phyloP scores from a whole-genome alignment of 441 rosid genomes.

The Pelargonium myrrhifolium region DNA sequence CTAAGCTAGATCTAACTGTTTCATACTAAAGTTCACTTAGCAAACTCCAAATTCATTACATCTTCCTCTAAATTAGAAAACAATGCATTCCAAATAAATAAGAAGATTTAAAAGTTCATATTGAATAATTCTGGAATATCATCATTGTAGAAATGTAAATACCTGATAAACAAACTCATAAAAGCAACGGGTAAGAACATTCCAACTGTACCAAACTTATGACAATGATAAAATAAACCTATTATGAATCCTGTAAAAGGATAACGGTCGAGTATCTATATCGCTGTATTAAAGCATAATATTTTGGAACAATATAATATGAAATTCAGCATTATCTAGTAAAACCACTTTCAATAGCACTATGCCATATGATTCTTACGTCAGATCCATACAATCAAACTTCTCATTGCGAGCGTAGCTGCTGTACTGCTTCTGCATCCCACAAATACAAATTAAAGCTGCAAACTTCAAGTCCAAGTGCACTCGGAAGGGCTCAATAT shows the following conservation, averaged over 20 bases:
- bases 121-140: neutral
- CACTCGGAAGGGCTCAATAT: constrained; percentile 29
- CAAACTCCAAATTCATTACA: neutral
- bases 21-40: neutral
- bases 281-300: neutral
- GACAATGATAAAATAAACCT: neutral
- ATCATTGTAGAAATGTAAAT: neutral
- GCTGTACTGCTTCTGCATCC: constrained; percentile 40
- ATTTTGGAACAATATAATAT: neutral
- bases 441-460: constrained; percentile 22
- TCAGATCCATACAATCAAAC: constrained; percentile 69
- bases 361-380: constrained; percentile 39
- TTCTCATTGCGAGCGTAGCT: constrained; percentile 26
- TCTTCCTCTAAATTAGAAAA: neutral
- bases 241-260: neutral
- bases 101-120: neutral
- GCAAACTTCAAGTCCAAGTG: constrained; percentile 30
- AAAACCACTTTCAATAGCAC: neutral
- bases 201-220: neutral
- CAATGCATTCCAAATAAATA: neutral
- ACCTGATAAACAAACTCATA: neutral
- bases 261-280: neutral
- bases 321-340: neutral
- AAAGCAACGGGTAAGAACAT: neutral
- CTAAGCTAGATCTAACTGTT: neutral